Conservation (phyloP, 768 basidiomycete species). For the Tulasnella sp. region DNA sequence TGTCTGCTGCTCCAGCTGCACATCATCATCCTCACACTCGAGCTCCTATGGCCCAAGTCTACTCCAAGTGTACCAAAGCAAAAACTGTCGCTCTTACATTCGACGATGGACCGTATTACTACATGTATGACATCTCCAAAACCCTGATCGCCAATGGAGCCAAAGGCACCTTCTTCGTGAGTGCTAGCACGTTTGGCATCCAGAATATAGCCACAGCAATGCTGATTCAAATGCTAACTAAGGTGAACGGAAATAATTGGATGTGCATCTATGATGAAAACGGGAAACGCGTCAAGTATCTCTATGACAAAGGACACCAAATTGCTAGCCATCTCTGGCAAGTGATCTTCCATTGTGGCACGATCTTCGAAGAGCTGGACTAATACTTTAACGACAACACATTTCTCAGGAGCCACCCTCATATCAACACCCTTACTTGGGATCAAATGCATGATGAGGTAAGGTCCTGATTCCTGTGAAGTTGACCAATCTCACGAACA, state of each 20-base stretch:
- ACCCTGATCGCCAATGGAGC: slow-evolving; percentile 2
- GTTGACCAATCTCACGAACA: too few species aligned
- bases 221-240: neutral
- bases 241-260: slow-evolving; percentile 15
- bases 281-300: slow-evolving; percentile 14
- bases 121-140: slow-evolving; percentile 15
- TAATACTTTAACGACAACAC: too few species aligned
- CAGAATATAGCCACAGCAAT: neutral
- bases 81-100: slow-evolving; percentile 14
- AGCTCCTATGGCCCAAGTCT: slow-evolving; percentile 7
- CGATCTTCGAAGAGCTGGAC: too few species aligned
- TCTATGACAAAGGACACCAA: slow-evolving; percentile 12
- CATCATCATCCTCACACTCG: neutral
- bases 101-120: slow-evolving; percentile 19
- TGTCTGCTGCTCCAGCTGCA: neutral
- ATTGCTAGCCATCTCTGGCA: too few species aligned
- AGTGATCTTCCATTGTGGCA: too few species aligned
- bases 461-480: too few species aligned
- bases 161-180: slow-evolving; percentile 19
- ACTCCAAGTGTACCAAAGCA: slow-evolving; percentile 6
- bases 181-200: neutral
- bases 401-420: too few species aligned
- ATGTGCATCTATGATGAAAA: slow-evolving; percentile 18
- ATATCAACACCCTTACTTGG: slow-evolving; percentile 7
- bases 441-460: slow-evolving; percentile 9